Conservation (phyloP, 495 filamentous ascomycete species). For the Penicillium psychrofluorescens region DNA sequence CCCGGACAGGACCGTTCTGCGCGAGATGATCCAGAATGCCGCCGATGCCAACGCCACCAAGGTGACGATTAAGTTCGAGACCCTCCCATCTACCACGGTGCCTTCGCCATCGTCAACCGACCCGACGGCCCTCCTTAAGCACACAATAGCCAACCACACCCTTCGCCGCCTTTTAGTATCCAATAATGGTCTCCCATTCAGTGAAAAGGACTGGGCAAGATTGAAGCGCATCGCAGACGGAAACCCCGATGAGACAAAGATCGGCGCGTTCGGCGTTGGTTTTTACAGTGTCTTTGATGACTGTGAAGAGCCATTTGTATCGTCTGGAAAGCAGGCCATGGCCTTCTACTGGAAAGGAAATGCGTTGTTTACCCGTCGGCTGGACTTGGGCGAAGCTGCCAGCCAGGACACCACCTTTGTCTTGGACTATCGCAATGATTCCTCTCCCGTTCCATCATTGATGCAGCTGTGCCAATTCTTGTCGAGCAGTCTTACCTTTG, state of each 20-base stretch:
- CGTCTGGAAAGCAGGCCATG: conserved; percentile 85
- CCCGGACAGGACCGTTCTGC: conserved; percentile 49
- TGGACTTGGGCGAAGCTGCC: conserved; percentile 59
- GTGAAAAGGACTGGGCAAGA: conserved; percentile 81
- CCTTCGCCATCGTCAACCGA: conserved; percentile 63
- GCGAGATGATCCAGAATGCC: conserved; percentile 96
- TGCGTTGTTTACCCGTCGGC: conserved; percentile 78
- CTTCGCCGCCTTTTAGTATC: conserved; percentile 75
- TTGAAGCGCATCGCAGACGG: conserved; percentile 96
- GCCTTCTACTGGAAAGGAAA: conserved; percentile 99
- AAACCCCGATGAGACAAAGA: conserved; percentile 97
- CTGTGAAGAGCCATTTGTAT: conserved; percentile 94
- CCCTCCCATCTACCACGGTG: conserved; percentile 67
- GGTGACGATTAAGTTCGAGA: conserved; percentile 87
- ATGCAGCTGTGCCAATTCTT: conserved; percentile 85
- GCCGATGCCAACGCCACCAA: conserved; percentile 88
- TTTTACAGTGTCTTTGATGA: conserved; percentile 99
- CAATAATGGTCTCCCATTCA: conserved; percentile 84
- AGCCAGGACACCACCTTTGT: conserved; percentile 77
- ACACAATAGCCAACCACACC: conserved; percentile 76
- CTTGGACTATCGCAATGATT: conserved; percentile 82
- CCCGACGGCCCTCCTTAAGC: conserved; percentile 65
- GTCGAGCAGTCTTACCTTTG: conserved; percentile 92
- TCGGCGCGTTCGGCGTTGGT: conserved; percentile 96
- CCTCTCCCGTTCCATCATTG: conserved; percentile 76